These are phyloP conservation scores for Silene vulgaris DNA, from an alignment of 179 eudicot genomes.

Conservation along the genomic window DNA sequence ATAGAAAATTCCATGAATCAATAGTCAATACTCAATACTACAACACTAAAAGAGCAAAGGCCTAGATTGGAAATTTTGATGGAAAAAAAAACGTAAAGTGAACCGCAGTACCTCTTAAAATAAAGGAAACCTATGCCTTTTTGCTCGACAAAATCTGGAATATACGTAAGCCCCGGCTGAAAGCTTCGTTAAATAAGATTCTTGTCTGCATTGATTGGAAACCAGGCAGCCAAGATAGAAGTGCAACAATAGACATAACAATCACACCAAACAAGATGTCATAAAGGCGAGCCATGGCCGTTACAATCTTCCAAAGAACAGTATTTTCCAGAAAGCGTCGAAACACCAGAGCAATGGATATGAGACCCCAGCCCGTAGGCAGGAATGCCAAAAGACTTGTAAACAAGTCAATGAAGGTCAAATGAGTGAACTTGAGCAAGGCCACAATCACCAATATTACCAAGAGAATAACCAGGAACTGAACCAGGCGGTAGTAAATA, in stretches of 20 bases:
- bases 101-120: constrained; percentile 16
- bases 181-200: constrained; percentile 80
- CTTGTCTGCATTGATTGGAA: constrained; percentile 94
- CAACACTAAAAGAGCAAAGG: background rate
- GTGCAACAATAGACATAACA: constrained; percentile 70
- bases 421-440: constrained; percentile 51
- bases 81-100: background rate
- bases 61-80: background rate
- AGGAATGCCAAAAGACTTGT: constrained; percentile 74
- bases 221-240: constrained; percentile 83
- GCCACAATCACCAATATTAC: constrained; percentile 48
- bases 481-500: constrained; percentile 75
- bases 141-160: constrained; percentile 64
- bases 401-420: constrained; percentile 53
- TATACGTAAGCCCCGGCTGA: constrained; percentile 75
- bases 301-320: constrained; percentile 51
- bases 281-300: constrained; percentile 72
- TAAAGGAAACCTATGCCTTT: constrained; percentile 35
- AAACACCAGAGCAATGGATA: constrained; percentile 63
- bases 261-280: constrained; percentile 77
- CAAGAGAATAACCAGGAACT: constrained; percentile 56
- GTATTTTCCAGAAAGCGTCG: constrained; percentile 49
- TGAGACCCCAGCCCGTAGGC: constrained; percentile 85
- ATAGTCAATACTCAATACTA: background rate
- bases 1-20: background rate